Evolutionary conservation across 768 basidiomycete species (phyloP).

Genomic region (Chiua virens): DNA sequence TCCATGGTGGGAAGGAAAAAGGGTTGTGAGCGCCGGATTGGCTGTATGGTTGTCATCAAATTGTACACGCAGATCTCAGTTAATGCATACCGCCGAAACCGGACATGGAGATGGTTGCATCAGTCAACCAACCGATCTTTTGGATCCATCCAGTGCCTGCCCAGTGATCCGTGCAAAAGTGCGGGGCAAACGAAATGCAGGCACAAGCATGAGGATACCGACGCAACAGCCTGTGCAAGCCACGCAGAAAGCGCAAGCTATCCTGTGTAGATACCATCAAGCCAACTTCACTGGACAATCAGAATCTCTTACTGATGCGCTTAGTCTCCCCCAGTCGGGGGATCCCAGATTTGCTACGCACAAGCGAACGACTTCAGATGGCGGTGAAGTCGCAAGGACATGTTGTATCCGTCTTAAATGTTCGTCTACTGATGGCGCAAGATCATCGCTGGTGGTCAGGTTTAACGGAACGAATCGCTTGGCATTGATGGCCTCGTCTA

Average conservation of each 20-base stretch:
- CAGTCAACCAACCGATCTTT: constrained; percentile 77
- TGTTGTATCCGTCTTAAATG: constrained; percentile 32
- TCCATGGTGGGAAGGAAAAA: constrained; percentile 87
- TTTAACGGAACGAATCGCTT: constrained; percentile 39
- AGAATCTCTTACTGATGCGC: constrained; percentile 45
- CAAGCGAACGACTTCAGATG: constrained; percentile 49
- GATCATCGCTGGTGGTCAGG: constrained; percentile 12
- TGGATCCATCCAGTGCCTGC: constrained; percentile 71
- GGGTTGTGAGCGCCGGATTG: constrained; percentile 68
- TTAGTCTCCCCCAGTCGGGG: constrained; percentile 66
- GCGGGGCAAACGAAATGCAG: constrained; percentile 64
- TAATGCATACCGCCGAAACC: constrained; percentile 72
- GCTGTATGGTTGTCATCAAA: constrained; percentile 41
- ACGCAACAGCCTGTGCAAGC: constrained; percentile 61
- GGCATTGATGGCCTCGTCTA: constrained; percentile 44
- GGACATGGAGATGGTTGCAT: constrained; percentile 69
- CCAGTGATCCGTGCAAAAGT: constrained; percentile 58
- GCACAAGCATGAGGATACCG: constrained; percentile 61
- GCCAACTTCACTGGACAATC: not conserved
- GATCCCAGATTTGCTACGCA: constrained; percentile 65
- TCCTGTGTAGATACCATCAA: constrained; percentile 42
- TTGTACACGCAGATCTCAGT: not conserved
- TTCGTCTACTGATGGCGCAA: constrained; percentile 19
- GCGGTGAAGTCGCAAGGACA: constrained; percentile 26
- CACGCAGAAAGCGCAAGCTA: constrained; percentile 70